Conservation (phyloP, 495 filamentous ascomycete species). For the Penicillium malachiteum region DNA sequence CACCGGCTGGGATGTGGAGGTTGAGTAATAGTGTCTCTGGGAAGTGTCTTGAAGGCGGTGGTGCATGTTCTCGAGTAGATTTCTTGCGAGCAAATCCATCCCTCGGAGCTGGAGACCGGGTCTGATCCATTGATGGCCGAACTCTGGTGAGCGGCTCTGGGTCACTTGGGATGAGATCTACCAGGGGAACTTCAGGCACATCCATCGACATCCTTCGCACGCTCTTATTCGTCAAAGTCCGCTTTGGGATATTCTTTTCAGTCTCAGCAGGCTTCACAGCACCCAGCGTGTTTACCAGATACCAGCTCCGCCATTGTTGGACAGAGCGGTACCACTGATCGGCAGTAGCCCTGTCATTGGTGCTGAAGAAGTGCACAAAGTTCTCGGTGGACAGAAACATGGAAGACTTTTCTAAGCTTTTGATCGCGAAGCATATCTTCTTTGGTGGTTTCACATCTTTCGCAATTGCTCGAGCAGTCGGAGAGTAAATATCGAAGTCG, state of each 20-base stretch:
- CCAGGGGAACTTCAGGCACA: neutral
- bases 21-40: constrained; percentile 37
- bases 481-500: constrained; percentile 89
- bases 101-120: constrained; percentile 20
- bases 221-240: constrained; percentile 23
- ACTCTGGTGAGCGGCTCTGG: constrained; percentile 51
- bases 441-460: constrained; percentile 71
- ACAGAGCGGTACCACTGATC: constrained; percentile 66
- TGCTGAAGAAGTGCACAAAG: constrained; percentile 89
- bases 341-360: constrained; percentile 65
- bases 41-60: constrained; percentile 44
- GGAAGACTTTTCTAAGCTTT: constrained; percentile 86
- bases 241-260: constrained; percentile 10
- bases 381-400: constrained; percentile 81
- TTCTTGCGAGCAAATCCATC: constrained; percentile 35
- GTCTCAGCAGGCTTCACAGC: constrained; percentile 42
- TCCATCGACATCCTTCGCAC: constrained; percentile 30
- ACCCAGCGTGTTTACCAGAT: constrained; percentile 66
- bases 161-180: constrained; percentile 5
- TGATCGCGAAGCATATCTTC: constrained; percentile 80
- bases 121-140: constrained; percentile 17
- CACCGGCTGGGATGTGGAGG: constrained; percentile 15
- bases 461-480: constrained; percentile 61
- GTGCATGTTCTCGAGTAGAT: constrained; percentile 37
- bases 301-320: constrained; percentile 87